phyloP scores from a whole-genome alignment of 1,284 basidiomycete genomes.

The Meira miltonrushii region DNA sequence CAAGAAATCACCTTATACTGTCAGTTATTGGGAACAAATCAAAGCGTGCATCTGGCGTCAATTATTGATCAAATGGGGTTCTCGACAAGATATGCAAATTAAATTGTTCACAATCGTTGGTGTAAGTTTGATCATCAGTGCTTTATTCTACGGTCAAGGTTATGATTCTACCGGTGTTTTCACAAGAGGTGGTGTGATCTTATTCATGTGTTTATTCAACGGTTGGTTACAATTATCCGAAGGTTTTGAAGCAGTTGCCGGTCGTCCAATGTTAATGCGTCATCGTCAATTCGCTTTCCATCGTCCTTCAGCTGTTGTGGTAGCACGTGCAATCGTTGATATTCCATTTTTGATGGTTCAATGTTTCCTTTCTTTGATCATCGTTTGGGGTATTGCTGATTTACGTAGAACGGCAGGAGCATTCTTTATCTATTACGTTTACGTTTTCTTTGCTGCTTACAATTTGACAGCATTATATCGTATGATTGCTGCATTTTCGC shows the following conservation, averaged over 20 bases:
- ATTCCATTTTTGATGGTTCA: conserved; percentile 63
- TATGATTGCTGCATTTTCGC: conserved; percentile 53
- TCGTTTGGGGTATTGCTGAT: conserved; percentile 66
- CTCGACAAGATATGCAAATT: conserved; percentile 28
- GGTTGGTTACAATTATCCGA: conserved; percentile 56
- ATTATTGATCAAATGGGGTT: conserved; percentile 38
- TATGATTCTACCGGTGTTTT: conserved; percentile 26
- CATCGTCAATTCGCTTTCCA: conserved; percentile 56
- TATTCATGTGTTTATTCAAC: conserved; percentile 46
- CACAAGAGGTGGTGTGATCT: conserved; percentile 35
- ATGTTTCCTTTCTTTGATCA: conserved; percentile 58
- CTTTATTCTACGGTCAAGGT: conserved; percentile 37
- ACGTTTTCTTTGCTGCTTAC: conserved; percentile 31
- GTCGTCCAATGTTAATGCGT: conserved; percentile 68
- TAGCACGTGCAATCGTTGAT: conserved; percentile 68
- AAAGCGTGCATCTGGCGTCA: conserved; percentile 32
- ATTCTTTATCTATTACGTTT: conserved; percentile 48
- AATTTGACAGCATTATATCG: conserved; percentile 26
- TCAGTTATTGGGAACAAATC: conserved; percentile 33
- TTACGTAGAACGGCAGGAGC: conserved; percentile 56
- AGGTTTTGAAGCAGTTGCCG: conserved; percentile 63
- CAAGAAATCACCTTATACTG: conserved; percentile 32
- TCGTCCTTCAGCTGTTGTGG: conserved; percentile 54
- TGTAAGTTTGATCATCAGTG: conserved; percentile 33
- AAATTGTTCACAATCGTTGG: conserved; percentile 41